Evolutionary conservation across 108 stramenopile species (phyloP), one percentile per base, ranked within the genome.

Genomic region (Nannochloropsis oceanica): DNA sequence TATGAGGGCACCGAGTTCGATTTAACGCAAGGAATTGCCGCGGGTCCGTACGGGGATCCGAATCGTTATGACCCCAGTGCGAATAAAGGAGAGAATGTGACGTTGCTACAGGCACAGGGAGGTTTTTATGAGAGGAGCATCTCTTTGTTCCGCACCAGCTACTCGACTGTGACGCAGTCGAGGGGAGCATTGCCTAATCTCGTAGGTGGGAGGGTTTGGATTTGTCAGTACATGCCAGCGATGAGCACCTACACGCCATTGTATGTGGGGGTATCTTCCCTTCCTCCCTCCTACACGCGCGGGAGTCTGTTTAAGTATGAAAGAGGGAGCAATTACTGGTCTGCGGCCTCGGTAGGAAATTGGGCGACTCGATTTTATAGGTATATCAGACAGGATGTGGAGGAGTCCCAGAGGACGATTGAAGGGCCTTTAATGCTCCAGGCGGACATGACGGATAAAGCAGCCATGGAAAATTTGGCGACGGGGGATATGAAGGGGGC

Each of bases 1-100:
- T 94, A 94, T 84, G 91, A 93, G 46, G 93, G 93, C 26, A 94
- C 94, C 22, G 50, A 82, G 24, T 94, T 86, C 82, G 93, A 93
- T 84, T 81, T 93, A 81, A 85, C 80, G 14, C 44, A 82, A 73
- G 87, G 90, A 0, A 13, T 91, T n/a, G 81, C 87, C 22, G 83
- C 88, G 27, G 92, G 91, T n/a, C 88, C 90, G 22, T 90, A 88
- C 84, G 89, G 89, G 8, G 89, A 89, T n/a, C 87, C 87, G 13
- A 89, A 90, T 79, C 87, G 90, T n/a, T 90, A 79, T 43, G 86
- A 87, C 25, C 25, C 44, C 0, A 27, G 44, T 34, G 14, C 84
- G 9, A 87, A 87, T 27, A 27, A 81, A 5, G 89, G 84, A 18
- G 90, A 86, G 7, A 82, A 82, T 27, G 84, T 87, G 14, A 87